A percentile compares a stretch with the other conserved stretches of the same genome.
These are phyloP conservation scores for Pythium periplocum DNA, from an alignment of 352 stramenopile genomes.

Conservation along the genomic window DNA sequence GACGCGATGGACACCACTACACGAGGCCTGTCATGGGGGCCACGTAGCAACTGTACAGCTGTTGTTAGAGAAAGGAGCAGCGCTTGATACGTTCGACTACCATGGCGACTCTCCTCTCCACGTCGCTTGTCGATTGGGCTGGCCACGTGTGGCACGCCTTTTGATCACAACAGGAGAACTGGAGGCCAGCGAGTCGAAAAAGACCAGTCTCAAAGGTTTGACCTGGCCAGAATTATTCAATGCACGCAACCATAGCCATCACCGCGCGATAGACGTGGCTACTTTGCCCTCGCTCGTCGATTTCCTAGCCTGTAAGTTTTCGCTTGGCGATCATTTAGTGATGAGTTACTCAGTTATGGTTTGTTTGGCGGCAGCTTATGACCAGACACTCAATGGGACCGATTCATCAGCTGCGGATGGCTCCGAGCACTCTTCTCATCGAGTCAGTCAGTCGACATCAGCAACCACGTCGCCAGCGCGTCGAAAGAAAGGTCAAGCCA, in stretches of 20 bases:
- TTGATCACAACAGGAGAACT: slow-evolving; percentile 30
- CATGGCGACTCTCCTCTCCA: slow-evolving; percentile 52
- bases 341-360: not conserved
- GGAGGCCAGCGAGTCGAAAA: slow-evolving; percentile 5
- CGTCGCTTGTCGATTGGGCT: slow-evolving; percentile 37
- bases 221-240: slow-evolving; percentile 32
- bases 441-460: too few species aligned
- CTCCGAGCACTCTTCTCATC: too few species aligned
- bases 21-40: slow-evolving; percentile 51
- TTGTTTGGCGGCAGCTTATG: not conserved
- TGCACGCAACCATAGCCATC: slow-evolving; percentile 38
- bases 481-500: too few species aligned
- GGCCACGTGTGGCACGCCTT: slow-evolving; percentile 31
- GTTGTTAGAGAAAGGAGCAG: slow-evolving; percentile 36
- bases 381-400: too few species aligned
- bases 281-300: slow-evolving; percentile 30
- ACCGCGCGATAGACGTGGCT: slow-evolving; percentile 40
- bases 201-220: not conserved
- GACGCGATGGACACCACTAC: slow-evolving; percentile 36
- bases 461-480: too few species aligned
- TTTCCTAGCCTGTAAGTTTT: slow-evolving; percentile 20
- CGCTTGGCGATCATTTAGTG: slow-evolving; percentile 5
- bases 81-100: slow-evolving; percentile 29
- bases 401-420: too few species aligned
- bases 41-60: slow-evolving; percentile 26